Percentiles rank a stretch among this genome's conserved stretches.
Conservation (phyloP, 1,139 yeast species). For the Entelexis paramagnoliae region DNA sequence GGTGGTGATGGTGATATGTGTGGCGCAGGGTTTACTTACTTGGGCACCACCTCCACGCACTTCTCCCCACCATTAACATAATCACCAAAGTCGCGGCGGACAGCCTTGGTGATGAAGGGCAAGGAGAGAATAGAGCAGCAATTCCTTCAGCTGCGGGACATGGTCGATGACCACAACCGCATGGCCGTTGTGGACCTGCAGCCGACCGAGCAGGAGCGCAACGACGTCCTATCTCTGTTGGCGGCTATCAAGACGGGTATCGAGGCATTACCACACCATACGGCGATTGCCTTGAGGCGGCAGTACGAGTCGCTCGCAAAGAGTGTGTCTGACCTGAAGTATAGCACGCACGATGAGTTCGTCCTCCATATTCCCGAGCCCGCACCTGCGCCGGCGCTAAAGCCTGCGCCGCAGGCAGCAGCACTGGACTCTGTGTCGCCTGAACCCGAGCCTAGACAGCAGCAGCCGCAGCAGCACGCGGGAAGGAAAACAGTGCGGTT, state of each 20-base stretch:
- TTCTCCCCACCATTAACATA: not conserved
- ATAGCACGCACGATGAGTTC: not conserved
- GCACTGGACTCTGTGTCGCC: not conserved
- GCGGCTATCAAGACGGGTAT: conserved; percentile 34
- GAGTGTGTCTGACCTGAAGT: not conserved
- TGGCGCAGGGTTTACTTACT: conserved; percentile 2
- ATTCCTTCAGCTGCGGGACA: conserved; percentile 36
- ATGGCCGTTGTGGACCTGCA: conserved; percentile 39
- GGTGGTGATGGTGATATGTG: no score
- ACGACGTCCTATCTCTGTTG: conserved; percentile 41
- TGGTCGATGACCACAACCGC: conserved; percentile 44
- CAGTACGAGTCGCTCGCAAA: not conserved
- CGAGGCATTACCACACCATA: conserved; percentile 23
- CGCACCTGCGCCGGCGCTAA: not conserved
- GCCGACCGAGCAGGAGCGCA: conserved; percentile 46
- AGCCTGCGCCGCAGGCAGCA: not conserved
- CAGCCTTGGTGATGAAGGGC: not conserved
- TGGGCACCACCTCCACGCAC: not conserved
- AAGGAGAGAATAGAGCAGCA: conserved; percentile 20
- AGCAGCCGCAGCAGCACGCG: no score
- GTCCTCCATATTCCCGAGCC: not conserved
- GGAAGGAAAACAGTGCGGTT: conserved; percentile 5
- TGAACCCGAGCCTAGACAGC: not conserved
- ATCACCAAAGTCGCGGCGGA: not conserved
- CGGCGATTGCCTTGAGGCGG: not conserved